These are phyloP conservation scores for Lecanicillium sp. DNA, from an alignment of 2,329 filamentous ascomycete genomes.

Conservation along the genomic window DNA sequence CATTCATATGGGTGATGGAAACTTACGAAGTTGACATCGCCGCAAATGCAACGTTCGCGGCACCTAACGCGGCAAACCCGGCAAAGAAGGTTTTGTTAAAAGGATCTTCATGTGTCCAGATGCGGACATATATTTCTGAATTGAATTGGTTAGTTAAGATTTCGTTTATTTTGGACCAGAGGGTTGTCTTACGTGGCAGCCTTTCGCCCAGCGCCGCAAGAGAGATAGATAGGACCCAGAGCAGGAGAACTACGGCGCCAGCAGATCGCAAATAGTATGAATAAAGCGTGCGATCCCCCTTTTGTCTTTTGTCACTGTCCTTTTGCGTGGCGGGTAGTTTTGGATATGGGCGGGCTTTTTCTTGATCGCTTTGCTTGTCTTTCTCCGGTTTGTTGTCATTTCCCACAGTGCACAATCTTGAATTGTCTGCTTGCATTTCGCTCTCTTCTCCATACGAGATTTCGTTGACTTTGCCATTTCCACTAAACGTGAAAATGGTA, in stretches of 20 bases:
- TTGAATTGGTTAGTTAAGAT: not conserved
- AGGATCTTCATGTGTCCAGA: not conserved
- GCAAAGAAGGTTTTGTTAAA: not conserved
- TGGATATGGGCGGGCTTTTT: too few relatives aligned
- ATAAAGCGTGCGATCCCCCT: not conserved
- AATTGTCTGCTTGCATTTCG: too few relatives aligned
- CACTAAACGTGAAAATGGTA: not conserved
- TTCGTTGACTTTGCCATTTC: too few relatives aligned
- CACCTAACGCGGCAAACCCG: not conserved
- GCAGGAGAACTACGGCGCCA: not conserved
- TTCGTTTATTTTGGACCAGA: not conserved
- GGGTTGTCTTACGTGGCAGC: not conserved
- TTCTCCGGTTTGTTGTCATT: not conserved
- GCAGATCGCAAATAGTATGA: conserved; percentile 1
- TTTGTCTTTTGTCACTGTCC: not conserved
- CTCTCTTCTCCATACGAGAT: too few relatives aligned
- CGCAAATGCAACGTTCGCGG: not conserved
- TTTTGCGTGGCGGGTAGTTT: not conserved
- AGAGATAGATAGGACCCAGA: not conserved
- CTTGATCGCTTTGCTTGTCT: not conserved
- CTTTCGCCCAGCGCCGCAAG: not conserved
- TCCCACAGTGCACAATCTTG: not conserved
- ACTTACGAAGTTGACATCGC: conserved; percentile 2
- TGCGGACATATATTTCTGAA: conserved; percentile 2
- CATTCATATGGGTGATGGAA: not conserved